phyloP scores from a whole-genome alignment of 495 filamentous ascomycete species.

The Tuber umbilicatum region DNA sequence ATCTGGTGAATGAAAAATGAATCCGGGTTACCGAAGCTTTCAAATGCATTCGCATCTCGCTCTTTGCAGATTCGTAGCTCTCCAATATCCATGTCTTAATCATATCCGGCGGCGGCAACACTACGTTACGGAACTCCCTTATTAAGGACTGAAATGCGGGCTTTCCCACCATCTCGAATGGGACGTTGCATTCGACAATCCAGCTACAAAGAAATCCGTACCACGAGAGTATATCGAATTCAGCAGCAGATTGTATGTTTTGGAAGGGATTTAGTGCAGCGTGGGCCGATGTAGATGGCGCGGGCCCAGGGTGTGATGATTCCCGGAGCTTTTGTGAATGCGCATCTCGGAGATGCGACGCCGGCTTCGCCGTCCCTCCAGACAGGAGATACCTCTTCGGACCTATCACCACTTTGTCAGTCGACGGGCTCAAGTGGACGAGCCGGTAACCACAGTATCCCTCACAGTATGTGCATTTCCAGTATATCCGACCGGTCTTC shows the following conservation, averaged over 20 bases:
- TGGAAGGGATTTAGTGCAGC: not conserved
- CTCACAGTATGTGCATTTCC: conserved; percentile 5
- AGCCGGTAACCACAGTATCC: not conserved
- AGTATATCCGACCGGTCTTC: not conserved
- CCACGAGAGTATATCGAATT: conserved; percentile 2
- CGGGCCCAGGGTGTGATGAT: not conserved
- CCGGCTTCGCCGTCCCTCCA: conserved; percentile 1
- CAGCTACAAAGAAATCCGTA: conserved; percentile 1
- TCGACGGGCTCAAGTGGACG: not conserved
- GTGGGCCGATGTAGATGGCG: not conserved
- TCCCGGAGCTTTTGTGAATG: conserved; percentile 1
- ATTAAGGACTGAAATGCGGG: not conserved
- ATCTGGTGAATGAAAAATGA: not conserved
- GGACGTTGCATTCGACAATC: conserved; percentile 4
- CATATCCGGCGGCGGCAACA: not conserved
- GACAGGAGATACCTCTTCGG: conserved; percentile 2
- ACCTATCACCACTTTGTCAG: not conserved
- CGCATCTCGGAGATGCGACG: not conserved
- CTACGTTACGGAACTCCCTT: not conserved
- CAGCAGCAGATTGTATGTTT: not conserved
- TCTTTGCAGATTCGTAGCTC: conserved; percentile 1
- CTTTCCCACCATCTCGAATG: conserved; percentile 2
- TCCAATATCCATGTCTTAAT: conserved; percentile 1
- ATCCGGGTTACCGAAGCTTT: not conserved
- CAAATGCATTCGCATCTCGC: conserved; percentile 3